Evolutionary conservation across 371 early-diverging fungal genomes (phyloP), one percentile per base, ranked within the genome.

Genomic region (Dichotomocladium elegans): DNA sequence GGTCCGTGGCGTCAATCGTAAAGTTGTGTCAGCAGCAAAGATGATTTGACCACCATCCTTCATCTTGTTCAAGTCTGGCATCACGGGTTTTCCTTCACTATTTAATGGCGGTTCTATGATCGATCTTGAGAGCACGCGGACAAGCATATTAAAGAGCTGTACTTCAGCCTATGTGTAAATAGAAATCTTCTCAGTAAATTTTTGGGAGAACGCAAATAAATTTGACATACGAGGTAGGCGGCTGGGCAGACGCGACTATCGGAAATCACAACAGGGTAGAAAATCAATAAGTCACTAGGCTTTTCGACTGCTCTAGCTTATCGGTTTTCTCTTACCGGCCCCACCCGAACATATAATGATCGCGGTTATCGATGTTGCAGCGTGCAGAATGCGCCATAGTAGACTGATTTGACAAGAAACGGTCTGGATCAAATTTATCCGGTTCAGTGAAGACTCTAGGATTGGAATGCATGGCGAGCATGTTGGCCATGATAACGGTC

Each of bases 401-500:
- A 27, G 19, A 19, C 10, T 29, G 17, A 9, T 47, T 33, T 11
- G 47, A 15, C 17, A 66, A 15, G 41, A 47, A 57, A 12, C 66
- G 61, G 10, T 61, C 61, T 12, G 66, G 66, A 14, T 29, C 49
- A 25, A 66, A 66, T 28, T 45, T 35, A 27, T 51, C 40, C 5
- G 58, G 52, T 12, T 55, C 51, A 5, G 47, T 12, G 15, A 40
- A 55, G n/a, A 44, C 15, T 1, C 47, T 43, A 1, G 61, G 53
- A 28, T 58, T 44, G 21, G 33, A 17, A 35, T 65, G 61, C 14
- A 61, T 61, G 35, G 33, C 61, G 3, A 26, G 29, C 42, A 54
- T 47, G 44, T 65, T 61, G 45, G 53, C 41, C 24, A 64, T 31
- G 26, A 71, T 24, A 10, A 37, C 34, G 1, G 69, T 56, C n/a